A percentile compares a stretch with the other conserved stretches of the same genome.
These are phyloP conservation scores for Cokeromyces recurvatus DNA, from an alignment of 371 early-diverging fungal genomes.

Conservation along the genomic window DNA sequence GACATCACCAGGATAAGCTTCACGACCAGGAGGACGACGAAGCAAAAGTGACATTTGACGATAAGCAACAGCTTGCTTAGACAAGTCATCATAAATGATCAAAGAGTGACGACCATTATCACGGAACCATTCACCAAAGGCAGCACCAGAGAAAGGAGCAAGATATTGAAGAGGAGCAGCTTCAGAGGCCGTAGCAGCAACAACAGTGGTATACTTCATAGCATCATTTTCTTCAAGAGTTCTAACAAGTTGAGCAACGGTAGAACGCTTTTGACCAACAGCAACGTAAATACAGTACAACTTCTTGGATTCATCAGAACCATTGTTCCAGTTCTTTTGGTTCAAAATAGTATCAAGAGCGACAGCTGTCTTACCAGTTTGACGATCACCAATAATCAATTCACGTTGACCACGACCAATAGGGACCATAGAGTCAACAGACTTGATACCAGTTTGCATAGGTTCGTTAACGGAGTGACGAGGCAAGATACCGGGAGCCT, in stretches of 20 bases:
- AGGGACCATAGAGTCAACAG: slow-evolving; percentile 97
- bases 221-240: slow-evolving; percentile 85
- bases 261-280: slow-evolving; percentile 96
- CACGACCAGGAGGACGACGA: slow-evolving; percentile 97
- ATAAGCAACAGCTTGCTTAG: slow-evolving; percentile 97
- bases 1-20: slow-evolving; percentile 97
- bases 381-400: slow-evolving; percentile 98
- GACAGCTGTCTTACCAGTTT: slow-evolving; percentile 96
- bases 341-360: slow-evolving; percentile 95
- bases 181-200: slow-evolving; percentile 96
- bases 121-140: slow-evolving; percentile 94
- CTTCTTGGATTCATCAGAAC: slow-evolving; percentile 39
- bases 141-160: slow-evolving; percentile 95
- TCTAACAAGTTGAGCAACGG: slow-evolving; percentile 95
- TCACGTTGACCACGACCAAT: slow-evolving; percentile 98
- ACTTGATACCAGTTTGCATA: slow-evolving; percentile 98
- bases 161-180: slow-evolving; percentile 94
- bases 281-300: slow-evolving; percentile 97
- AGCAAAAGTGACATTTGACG: slow-evolving; percentile 97
- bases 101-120: slow-evolving; percentile 93
- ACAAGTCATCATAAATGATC: slow-evolving; percentile 96
- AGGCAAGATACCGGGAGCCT: slow-evolving; percentile 97
- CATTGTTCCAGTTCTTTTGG: slow-evolving; percentile 93
- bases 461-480: slow-evolving; percentile 96
- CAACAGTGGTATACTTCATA: slow-evolving; percentile 89